Conservation (phyloP, 495 filamentous ascomycete genomes). For the Daldinia decipiens region DNA sequence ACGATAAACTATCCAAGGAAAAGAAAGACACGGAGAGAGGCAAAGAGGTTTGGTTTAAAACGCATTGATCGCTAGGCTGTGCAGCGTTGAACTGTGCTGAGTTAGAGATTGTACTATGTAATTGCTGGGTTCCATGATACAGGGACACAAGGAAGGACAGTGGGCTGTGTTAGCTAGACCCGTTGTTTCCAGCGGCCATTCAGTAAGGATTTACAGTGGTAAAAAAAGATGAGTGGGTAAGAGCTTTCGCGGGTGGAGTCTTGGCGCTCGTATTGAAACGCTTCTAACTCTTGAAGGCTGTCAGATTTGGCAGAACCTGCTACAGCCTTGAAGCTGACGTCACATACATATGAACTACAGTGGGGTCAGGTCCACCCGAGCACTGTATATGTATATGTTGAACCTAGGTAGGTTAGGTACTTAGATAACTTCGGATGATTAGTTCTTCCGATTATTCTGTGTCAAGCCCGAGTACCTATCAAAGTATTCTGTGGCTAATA, state of each 20-base stretch:
- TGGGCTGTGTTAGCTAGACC: constrained; percentile 34
- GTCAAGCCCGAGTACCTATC: no score
- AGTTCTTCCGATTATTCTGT: background rate
- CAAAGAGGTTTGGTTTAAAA: constrained; percentile 5
- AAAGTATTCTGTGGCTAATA: constrained; percentile 14
- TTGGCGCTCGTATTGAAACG: constrained; percentile 46
- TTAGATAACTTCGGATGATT: no score
- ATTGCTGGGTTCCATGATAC: background rate
- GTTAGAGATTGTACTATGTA: no score
- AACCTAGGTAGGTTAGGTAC: no score
- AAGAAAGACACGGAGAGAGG: background rate
- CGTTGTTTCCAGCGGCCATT: constrained; percentile 17
- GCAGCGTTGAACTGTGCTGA: constrained; percentile 5
- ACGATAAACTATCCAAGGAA: constrained; percentile 7
- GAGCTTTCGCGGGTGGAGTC: constrained; percentile 10
- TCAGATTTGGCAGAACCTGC: constrained; percentile 20
- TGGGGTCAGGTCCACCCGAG: no score
- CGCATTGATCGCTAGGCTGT: constrained; percentile 20
- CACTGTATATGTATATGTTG: no score
- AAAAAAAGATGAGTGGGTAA: constrained; percentile 27
- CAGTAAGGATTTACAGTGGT: constrained; percentile 31
- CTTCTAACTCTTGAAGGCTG: constrained; percentile 11
- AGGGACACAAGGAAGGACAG: constrained; percentile 10
- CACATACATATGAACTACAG: constrained; percentile 2
- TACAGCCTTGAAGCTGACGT: constrained; percentile 20